Evolutionary conservation across 2,329 filamentous ascomycete species (phyloP).

Genomic region (Phaeophleospora eucalypticola): DNA sequence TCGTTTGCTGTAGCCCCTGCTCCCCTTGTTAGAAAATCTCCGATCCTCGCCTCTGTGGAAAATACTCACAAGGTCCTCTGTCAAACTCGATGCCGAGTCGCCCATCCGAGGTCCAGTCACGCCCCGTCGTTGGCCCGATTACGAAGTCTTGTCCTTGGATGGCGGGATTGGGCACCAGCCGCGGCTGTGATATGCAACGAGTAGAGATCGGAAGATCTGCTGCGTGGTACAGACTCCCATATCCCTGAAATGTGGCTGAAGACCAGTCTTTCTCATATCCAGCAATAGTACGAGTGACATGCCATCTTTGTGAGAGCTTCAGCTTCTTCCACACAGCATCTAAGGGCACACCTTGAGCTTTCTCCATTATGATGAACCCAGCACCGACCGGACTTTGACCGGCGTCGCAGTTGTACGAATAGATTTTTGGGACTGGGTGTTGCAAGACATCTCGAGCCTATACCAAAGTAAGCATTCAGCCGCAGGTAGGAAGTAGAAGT

Average conservation of each 20-base stretch:
- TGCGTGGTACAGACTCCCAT: slow-evolving; percentile 8
- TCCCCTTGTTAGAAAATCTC: too few species aligned
- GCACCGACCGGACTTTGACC: slow-evolving; percentile 7
- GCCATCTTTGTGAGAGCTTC: slow-evolving; percentile 2
- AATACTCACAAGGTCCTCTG: too few species aligned
- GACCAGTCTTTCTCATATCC: slow-evolving; percentile 5
- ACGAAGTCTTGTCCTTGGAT: too few species aligned
- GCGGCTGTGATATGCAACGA: too few species aligned
- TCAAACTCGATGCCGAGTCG: too few species aligned
- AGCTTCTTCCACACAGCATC: slow-evolving; percentile 4
- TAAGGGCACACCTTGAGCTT: slow-evolving; percentile 4
- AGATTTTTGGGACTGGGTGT: slow-evolving; percentile 9
- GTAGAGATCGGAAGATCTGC: slow-evolving; percentile 3
- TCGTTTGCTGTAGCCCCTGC: too few species aligned
- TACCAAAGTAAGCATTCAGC: too few species aligned
- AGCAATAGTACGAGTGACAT: slow-evolving; percentile 5
- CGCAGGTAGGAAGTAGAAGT: too few species aligned
- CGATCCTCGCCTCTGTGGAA: too few species aligned
- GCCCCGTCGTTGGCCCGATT: too few species aligned
- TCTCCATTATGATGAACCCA: slow-evolving; percentile 11
- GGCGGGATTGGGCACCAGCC: too few species aligned
- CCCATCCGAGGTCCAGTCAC: too few species aligned
- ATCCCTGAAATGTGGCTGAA: slow-evolving; percentile 1
- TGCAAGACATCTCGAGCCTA: slow-evolving; percentile 1
- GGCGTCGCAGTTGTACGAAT: slow-evolving; percentile 4